Evolutionary conservation across 1,139 yeast genomes (phyloP), one percentile per base, ranked within the genome.

Genomic region (Magnusiomyces suaveolens): DNA sequence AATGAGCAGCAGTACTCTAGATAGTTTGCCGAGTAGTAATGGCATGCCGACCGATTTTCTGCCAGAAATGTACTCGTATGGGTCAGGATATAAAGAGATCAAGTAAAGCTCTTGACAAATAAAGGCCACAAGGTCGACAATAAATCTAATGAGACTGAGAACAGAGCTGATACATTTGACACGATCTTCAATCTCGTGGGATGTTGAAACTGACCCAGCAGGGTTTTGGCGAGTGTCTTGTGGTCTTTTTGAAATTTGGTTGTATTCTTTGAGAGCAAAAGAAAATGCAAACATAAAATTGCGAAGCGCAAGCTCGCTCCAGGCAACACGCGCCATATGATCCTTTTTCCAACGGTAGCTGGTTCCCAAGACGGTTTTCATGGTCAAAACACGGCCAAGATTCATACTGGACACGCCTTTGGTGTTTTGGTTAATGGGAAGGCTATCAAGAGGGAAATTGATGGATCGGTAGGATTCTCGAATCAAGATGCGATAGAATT

Each of bases 111-210:
- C 95, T 65, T 87, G 94, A 56, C 81, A 79, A 49, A 84, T 66
- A 58, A 78, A 80, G 0, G 81, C 78, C 61, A 86, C 73, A 56
- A 86, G 75, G 64, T 87, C 95, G 46, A 85, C 74, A 56, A 84
- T 75, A 95, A 95, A 88, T 60, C 87, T 77, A n/a, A 84, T 77
- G 46, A 82, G 78, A 0, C 96, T 95, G 23, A 85, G 67, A 52
- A 84, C 74, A 21, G 85, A 78, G 55, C 82, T 69, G 4, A 84
- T 74, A 57, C 81, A 66, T 72, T 64, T 82, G 81, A 51, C 82
- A 80, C 62, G 85, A 67, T 54, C 77, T 20, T 78, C 75, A 0
- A 82, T 75, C 62, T 84, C 87, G 32, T 58, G 50, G n/a, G 56
- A 51, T 26, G 55, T 52, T 33, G 59, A 62, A 24, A 60, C 55